Base-by-base conservation (phyloP, 164 flowering plant genomes). In the Sedum album region DNA sequence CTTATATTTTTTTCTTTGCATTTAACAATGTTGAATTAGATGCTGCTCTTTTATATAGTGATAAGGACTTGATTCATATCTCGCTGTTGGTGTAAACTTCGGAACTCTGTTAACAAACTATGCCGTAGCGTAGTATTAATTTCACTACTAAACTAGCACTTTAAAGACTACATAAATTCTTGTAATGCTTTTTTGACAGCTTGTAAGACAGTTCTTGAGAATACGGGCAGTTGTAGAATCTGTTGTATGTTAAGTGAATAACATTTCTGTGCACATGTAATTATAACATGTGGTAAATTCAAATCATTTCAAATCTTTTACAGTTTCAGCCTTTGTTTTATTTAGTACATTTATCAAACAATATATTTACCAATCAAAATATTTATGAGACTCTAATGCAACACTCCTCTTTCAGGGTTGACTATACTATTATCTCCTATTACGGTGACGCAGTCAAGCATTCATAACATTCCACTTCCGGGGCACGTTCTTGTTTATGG, bases 401-500 rank as follows among this genome's bases (percentile, higher is more conserved):
- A 33, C 13, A n/a, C 48, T 44, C 39, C 39, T 49, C 28, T 36
- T 82, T 68, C 83, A 93, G 98, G 97, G 77, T 69, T 90, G 79
- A 67, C 30, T 26, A 74, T 78, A 49, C 73, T 92, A 73, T 69
- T 95, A 67, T 90, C 96, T 79, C 82, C 91, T 66, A 65, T 76
- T 64, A 77, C 83, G 76, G 86, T 85, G 44, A 76, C 73, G 76
- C 78, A 82, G 74, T 83, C 81, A 44, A 74, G 76, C 71, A 65
- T 55, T 51, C 75, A 75, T 72, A 76, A 80, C 75, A 81, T 92
- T 77, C 97, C 97, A 69, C 79, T 88, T 38, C 99, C 97, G 48
- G 99, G 97, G 33, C 97, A 95, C 75, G 80, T 91, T 79, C 84
- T 95, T 42, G 82, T 95, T 41, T 77, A 81, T 78, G 99, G 99